phyloP scores from a whole-genome alignment of 2,329 filamentous ascomycete genomes.

The Dothideomycetes sp. region DNA sequence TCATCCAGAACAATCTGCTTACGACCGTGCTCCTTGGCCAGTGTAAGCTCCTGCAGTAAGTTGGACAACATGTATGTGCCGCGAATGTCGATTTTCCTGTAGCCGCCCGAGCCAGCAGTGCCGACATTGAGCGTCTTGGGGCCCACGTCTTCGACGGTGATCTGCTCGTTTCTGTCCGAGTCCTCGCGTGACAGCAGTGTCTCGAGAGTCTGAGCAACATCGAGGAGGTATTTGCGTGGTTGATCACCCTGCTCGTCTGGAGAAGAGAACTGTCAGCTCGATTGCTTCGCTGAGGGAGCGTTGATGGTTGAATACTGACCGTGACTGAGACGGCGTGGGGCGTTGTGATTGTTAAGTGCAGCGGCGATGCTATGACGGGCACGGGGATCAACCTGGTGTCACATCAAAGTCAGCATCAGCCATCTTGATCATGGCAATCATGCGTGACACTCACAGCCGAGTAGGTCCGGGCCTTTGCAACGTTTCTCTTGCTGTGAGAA shows the following conservation, averaged over 20 bases:
- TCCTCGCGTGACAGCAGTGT: slow-evolving; percentile 78
- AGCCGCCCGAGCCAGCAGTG: slow-evolving; percentile 75
- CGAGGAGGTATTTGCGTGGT: slow-evolving; percentile 72
- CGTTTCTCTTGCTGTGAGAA: slow-evolving; percentile 38
- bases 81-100: slow-evolving; percentile 81
- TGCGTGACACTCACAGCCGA: slow-evolving; percentile 40
- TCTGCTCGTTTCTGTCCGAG: slow-evolving; percentile 89
- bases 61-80: slow-evolving; percentile 98
- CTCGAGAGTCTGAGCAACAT: slow-evolving; percentile 75
- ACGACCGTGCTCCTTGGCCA: slow-evolving; percentile 83
- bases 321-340: slow-evolving; percentile 24
- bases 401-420: slow-evolving; percentile 13
- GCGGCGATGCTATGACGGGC: slow-evolving; percentile 15
- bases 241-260: slow-evolving; percentile 65
- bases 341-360: slow-evolving; percentile 14
- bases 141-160: slow-evolving; percentile 91
- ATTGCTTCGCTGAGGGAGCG: no score
- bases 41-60: slow-evolving; percentile 83
- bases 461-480: slow-evolving; percentile 43
- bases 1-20: slow-evolving; percentile 89
- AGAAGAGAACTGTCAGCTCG: slow-evolving; percentile 46
- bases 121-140: slow-evolving; percentile 82
- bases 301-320: slow-evolving; percentile 24
- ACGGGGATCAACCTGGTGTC: slow-evolving; percentile 16
- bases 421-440: neutral